Evolutionary conservation across 164 flowering plant species (phyloP).

Genomic region (Buxus sempervirens): DNA sequence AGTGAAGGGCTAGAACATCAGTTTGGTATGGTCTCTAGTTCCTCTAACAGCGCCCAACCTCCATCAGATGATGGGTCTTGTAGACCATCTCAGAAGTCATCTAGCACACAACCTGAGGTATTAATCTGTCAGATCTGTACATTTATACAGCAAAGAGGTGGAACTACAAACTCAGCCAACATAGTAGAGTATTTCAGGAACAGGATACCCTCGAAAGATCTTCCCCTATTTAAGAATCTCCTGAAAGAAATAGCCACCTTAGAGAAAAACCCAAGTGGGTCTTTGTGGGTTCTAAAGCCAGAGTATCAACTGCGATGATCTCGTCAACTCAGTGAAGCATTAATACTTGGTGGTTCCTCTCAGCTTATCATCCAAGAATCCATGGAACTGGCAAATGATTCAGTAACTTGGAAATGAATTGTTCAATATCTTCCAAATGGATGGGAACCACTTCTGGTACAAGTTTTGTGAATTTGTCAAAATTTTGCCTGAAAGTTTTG

Average conservation of each 20-base stretch:
- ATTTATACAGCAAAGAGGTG: constrained; percentile 76
- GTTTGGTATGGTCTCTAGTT: constrained; percentile 29
- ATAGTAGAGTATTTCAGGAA: constrained; percentile 80
- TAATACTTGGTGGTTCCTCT: too few relatives aligned
- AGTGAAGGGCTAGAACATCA: constrained; percentile 74
- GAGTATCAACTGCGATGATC: constrained; percentile 44
- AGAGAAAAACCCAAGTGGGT: constrained; percentile 52
- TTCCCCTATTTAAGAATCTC: constrained; percentile 76
- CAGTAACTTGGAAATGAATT: too few relatives aligned
- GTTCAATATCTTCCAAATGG: too few relatives aligned
- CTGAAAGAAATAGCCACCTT: constrained; percentile 81
- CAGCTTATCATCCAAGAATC: too few relatives aligned
- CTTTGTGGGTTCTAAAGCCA: constrained; percentile 85
- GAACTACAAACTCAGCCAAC: constrained; percentile 50
- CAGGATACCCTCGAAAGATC: constrained; percentile 65
- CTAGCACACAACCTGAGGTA: constrained; percentile 76
- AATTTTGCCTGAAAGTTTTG: too few relatives aligned
- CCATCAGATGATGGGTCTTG: constrained; percentile 22
- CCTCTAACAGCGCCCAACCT: constrained; percentile 23
- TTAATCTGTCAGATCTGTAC: constrained; percentile 80
- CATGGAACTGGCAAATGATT: too few relatives aligned
- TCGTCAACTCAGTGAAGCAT: too few relatives aligned
- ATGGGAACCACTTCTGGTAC: too few relatives aligned
- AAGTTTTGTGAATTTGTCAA: too few relatives aligned
- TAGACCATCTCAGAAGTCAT: constrained; percentile 23